These are phyloP conservation scores for Diplodia intermedia DNA, from an alignment of 2,329 filamentous ascomycete species.

Conservation along the genomic window DNA sequence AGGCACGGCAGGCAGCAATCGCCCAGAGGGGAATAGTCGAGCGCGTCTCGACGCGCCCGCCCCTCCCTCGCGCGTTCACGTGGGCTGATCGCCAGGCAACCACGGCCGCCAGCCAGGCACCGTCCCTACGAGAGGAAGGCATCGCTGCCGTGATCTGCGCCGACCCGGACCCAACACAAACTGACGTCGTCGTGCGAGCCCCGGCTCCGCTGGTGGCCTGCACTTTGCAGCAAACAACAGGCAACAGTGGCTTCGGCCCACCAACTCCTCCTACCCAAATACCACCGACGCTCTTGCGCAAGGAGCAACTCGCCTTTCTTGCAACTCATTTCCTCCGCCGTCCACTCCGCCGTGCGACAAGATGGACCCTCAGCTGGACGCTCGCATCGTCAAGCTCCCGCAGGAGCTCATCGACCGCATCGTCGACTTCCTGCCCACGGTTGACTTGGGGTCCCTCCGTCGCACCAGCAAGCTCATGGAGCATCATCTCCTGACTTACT, in stretches of 20 bases:
- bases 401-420: slow-evolving; percentile 66
- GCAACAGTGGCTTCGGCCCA: neutral
- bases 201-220: neutral
- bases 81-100: slow-evolving; percentile 5
- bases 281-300: neutral
- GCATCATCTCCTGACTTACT: slow-evolving; percentile 60
- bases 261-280: neutral
- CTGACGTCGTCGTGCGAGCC: neutral
- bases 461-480: slow-evolving; percentile 64
- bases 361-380: neutral
- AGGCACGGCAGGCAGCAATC: slow-evolving; percentile 5
- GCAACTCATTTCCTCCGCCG: neutral
- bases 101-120: neutral
- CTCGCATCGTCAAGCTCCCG: slow-evolving; percentile 53
- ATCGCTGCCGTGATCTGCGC: too few species aligned
- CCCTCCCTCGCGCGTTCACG: neutral
- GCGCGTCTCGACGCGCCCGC: neutral
- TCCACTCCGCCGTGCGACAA: neutral
- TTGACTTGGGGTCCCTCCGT: slow-evolving; percentile 63
- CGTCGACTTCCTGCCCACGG: slow-evolving; percentile 60
- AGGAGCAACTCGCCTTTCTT: neutral
- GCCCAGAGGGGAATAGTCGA: neutral
- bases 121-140: neutral
- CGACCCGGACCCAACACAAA: neutral
- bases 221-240: neutral